phyloP scores from a whole-genome alignment of 2,329 filamentous ascomycete genomes.

The Phaeoacremonium minimum region DNA sequence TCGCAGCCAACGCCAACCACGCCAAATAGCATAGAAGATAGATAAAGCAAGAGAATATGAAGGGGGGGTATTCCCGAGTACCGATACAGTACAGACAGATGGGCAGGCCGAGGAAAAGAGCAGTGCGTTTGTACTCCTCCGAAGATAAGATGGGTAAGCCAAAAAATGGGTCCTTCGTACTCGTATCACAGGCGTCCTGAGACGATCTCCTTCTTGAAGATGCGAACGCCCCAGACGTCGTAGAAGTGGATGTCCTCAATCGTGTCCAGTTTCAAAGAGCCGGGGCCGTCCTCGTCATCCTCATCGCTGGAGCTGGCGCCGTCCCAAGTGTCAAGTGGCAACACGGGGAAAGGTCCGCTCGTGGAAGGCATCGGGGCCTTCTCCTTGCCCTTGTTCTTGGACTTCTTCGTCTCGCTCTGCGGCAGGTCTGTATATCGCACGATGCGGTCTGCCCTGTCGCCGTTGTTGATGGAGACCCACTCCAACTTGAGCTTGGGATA shows the following conservation, averaged over 20 bases:
- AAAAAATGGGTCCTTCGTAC: too few relatives aligned
- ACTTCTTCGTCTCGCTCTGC: slow-evolving; percentile 17
- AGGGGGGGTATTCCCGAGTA: too few relatives aligned
- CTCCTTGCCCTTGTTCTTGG: slow-evolving; percentile 29
- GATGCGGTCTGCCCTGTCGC: slow-evolving; percentile 43
- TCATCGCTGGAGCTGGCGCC: slow-evolving; percentile 23
- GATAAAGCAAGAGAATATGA: too few relatives aligned
- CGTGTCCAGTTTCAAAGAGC: slow-evolving; percentile 27
- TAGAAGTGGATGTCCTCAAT: slow-evolving; percentile 34
- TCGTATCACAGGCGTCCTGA: slow-evolving; percentile 33
- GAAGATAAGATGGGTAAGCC: too few relatives aligned
- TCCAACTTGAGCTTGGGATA: slow-evolving; percentile 51
- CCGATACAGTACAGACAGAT: too few relatives aligned
- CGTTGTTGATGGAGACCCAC: slow-evolving; percentile 51
- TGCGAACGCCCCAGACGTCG: slow-evolving; percentile 43
- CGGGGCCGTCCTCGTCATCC: slow-evolving; percentile 18
- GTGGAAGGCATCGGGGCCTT: slow-evolving; percentile 19
- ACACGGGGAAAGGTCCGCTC: slow-evolving; percentile 15
- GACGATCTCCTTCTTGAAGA: slow-evolving; percentile 55
- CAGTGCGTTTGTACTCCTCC: too few relatives aligned
- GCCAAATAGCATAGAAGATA: too few relatives aligned
- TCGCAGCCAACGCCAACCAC: too few relatives aligned
- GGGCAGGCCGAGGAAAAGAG: too few relatives aligned
- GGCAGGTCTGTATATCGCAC: slow-evolving; percentile 29
- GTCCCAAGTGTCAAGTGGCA: slow-evolving; percentile 17